Base-by-base conservation (phyloP, 495 filamentous ascomycete genomes). In the Aspergillus sparsus region DNA sequence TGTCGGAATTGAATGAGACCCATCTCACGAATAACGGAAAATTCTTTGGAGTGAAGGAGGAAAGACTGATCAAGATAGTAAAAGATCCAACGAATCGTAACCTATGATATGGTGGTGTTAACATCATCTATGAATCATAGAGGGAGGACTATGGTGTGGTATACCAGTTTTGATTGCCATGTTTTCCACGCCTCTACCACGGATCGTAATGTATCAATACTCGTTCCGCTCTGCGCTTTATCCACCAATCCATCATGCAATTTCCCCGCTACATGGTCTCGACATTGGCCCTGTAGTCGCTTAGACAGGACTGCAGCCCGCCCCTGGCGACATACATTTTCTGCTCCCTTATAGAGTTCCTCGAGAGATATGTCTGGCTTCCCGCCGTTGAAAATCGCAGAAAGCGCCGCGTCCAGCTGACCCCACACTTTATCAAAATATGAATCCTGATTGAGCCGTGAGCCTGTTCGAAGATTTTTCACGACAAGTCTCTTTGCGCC, bases 61-160 rank as follows among this genome's bases (percentile, higher is more conserved):
- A 90, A 97, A 5, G 91, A 90, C 58, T 94, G 85, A 67, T 98
- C 93, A 55, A 98, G 80, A 62, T 92, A 97, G 67, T 89, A 93
- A 77, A 96, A 98, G 34, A 97, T 87, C 60, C 86, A 91, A 56
- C 91, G 83, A 53, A 98, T 80, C 16, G 83, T 87, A 41, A 83
- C 81, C 90, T 91, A 67, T 51, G 31, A 2, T 42, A 9, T 33
- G 2, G 1, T 15, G 61, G 57, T 47, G 50, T 34, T 60, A 53
- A 61, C 49, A 37, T 36, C 6, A 47, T 44, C 39, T 5, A 35
- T 16, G 32, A 33, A 10, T 34, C 45, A 34, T 36, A 49, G n/a
- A 9, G 32, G n/a, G 39, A 4, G 31, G 13, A 39, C 10, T 6
- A 7, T 13, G 32, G 11, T 35, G 7, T 15, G n/a, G 7, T 82